Base-by-base conservation (phyloP, 441 rosid genomes). In the Erysimum pusillum region DNA sequence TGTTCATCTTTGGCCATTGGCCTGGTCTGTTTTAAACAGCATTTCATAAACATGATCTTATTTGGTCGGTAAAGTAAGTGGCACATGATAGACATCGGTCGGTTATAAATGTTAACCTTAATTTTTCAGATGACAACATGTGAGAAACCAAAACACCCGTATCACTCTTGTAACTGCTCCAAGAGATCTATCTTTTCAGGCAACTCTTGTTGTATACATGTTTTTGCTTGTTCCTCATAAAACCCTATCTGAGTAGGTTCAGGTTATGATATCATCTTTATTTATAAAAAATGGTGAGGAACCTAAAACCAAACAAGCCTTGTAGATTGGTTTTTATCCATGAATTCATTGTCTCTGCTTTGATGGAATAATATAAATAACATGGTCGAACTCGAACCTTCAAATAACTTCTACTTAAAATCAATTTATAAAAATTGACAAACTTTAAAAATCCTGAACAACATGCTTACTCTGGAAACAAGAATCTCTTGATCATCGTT, bases 51-150 rank as follows among this genome's bases (percentile, higher is more conserved):
- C 59, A 13, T 54, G 17, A 12, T 28, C n/a, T 13, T 5, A 54
- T 54, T 48, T 54, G 59, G 61, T 56, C 38, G 18, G 61, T 14
- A 7, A 56, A 56, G 61, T 11, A 56, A 56, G 18, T 0, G 36
- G 28, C 31, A 28, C 60, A 13, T 28, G 36, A 28, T 17, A 28
- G 7, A 54, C 18, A 36, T 6, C 28, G 36, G 36, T 7, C 38
- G 17, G 36, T 53, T 36, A 17, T 15, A 12, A 28, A 54, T 12
- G 10, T 54, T 3, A 54, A 54, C 35, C 8, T 54, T 54, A 13
- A 13, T 28, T 54, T 28, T n/a, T 28, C 5, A 28, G 9, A 54
- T 54, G 60, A 54, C 59, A 53, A 31, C 35, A 28, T 28, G 10
- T 28, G 36, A 28, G 8, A 53, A 13, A 54, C 4, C n/a, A 5